A percentile compares a stretch with the other conserved stretches of the same genome.
phyloP scores from a whole-genome alignment of 1,284 basidiomycete genomes.

The Meira nashicola region DNA sequence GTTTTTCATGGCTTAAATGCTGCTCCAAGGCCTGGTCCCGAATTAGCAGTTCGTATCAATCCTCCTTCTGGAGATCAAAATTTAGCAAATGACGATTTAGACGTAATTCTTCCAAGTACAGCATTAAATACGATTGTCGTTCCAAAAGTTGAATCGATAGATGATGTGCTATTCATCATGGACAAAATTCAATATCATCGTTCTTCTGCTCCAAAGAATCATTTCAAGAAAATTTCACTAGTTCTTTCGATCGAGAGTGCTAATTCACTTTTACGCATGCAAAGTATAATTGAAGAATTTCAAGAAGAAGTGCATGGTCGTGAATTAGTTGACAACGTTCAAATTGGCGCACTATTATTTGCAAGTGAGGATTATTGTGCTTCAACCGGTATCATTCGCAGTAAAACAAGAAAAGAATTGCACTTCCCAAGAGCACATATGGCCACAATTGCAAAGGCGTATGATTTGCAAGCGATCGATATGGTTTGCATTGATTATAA shows the following conservation, averaged over 20 bases:
- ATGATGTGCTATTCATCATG: slow-evolving; percentile 32
- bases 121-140: slow-evolving; percentile 40
- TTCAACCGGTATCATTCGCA: slow-evolving; percentile 77
- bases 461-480: slow-evolving; percentile 77
- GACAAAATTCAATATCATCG: slow-evolving; percentile 25
- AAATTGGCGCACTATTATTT: slow-evolving; percentile 41
- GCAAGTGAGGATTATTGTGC: slow-evolving; percentile 61
- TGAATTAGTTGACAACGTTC: neutral
- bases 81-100: slow-evolving; percentile 40
- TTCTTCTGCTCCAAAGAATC: neutral
- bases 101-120: slow-evolving; percentile 34
- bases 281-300: slow-evolving; percentile 28
- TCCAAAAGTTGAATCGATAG: slow-evolving; percentile 45
- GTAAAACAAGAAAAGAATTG: slow-evolving; percentile 68
- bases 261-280: slow-evolving; percentile 32
- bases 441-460: slow-evolving; percentile 77
- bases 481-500: slow-evolving; percentile 91
- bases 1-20: slow-evolving; percentile 39
- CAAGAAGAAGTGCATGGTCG: neutral
- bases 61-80: slow-evolving; percentile 28
- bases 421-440: slow-evolving; percentile 80
- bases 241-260: slow-evolving; percentile 48
- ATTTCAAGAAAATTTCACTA: slow-evolving; percentile 23
- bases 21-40: slow-evolving; percentile 23
- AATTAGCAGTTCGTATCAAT: slow-evolving; percentile 49